Evolutionary conservation across 2,329 filamentous ascomycete genomes (phyloP).

Genomic region (Diaporthe helianthi): DNA sequence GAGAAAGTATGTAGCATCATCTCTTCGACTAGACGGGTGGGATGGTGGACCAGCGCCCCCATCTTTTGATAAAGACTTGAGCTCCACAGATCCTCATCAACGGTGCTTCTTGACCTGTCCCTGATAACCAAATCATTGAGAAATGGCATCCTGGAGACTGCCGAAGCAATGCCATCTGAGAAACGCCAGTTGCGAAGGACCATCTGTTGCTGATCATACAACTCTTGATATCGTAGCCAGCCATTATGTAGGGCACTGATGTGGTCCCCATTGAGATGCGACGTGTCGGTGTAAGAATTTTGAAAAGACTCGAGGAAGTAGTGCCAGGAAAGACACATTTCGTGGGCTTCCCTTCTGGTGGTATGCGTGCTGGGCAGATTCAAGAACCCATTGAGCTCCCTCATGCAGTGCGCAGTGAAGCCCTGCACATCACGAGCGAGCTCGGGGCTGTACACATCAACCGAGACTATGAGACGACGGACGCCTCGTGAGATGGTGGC

Average conservation of each 20-base stretch:
- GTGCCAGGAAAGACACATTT: background rate
- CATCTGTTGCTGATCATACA: background rate
- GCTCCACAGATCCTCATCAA: background rate
- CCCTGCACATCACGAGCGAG: background rate
- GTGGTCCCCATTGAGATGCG: background rate
- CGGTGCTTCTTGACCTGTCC: background rate
- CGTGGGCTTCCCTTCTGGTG: fast-evolving
- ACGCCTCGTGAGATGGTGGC: background rate
- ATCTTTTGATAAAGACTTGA: background rate
- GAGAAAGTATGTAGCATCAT: background rate
- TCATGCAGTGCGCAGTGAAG: background rate
- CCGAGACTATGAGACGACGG: background rate
- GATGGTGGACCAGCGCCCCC: background rate
- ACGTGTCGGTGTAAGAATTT: no score
- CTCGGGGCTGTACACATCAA: background rate
- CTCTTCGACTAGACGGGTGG: background rate
- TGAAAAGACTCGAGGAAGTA: background rate
- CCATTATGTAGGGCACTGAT: background rate
- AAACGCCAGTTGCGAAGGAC: background rate
- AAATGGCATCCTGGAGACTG: background rate
- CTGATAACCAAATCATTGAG: background rate
- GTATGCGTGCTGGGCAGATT: no score
- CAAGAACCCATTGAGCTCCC: background rate
- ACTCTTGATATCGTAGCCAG: background rate
- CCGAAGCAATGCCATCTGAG: background rate